A percentile compares a stretch with the other conserved stretches of the same genome.
These are phyloP conservation scores for Pseudodiploospora longispora DNA, from an alignment of 2,329 filamentous ascomycete species.

Conservation along the genomic window DNA sequence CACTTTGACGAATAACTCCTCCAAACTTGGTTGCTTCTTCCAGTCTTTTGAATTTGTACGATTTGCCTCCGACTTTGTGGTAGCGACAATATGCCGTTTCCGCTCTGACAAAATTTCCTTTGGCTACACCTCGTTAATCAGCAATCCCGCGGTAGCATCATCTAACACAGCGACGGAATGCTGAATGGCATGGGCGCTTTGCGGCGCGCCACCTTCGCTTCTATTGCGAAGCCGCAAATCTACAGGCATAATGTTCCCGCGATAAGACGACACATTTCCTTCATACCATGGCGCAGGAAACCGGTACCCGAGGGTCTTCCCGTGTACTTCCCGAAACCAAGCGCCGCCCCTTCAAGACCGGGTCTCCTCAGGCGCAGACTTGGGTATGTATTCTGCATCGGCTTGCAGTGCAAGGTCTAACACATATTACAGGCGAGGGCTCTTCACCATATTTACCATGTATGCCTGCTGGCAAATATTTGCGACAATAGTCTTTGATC, in stretches of 20 bases:
- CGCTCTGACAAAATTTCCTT: no score
- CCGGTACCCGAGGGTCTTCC: slow-evolving; percentile 16
- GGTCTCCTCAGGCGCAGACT: slow-evolving; percentile 18
- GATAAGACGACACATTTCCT: slow-evolving; percentile 20
- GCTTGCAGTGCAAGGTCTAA: slow-evolving; percentile 4
- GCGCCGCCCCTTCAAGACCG: slow-evolving; percentile 4
- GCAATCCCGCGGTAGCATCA: slow-evolving; percentile 1
- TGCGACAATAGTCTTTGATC: slow-evolving; percentile 36
- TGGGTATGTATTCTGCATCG: slow-evolving; percentile 16
- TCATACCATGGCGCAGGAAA: slow-evolving; percentile 25
- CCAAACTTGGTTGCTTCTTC: no score
- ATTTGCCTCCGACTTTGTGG: no score
- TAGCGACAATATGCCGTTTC: no score
- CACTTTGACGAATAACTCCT: no score
- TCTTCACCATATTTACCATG: slow-evolving; percentile 24
- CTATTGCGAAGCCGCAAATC: slow-evolving; percentile 13
- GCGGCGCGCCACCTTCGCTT: slow-evolving; percentile 13
- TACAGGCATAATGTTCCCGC: slow-evolving; percentile 14
- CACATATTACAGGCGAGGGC: slow-evolving; percentile 14
- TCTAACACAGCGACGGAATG: neutral
- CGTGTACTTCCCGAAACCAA: slow-evolving; percentile 23
- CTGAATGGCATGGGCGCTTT: slow-evolving; percentile 10
- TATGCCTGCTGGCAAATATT: slow-evolving; percentile 37
- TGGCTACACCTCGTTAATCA: slow-evolving; percentile 3
- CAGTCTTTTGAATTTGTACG: no score